Evolutionary conservation across 495 filamentous ascomycete genomes (phyloP), one percentile per base, ranked within the genome.

Genomic region (Hypoxylon intermedium): DNA sequence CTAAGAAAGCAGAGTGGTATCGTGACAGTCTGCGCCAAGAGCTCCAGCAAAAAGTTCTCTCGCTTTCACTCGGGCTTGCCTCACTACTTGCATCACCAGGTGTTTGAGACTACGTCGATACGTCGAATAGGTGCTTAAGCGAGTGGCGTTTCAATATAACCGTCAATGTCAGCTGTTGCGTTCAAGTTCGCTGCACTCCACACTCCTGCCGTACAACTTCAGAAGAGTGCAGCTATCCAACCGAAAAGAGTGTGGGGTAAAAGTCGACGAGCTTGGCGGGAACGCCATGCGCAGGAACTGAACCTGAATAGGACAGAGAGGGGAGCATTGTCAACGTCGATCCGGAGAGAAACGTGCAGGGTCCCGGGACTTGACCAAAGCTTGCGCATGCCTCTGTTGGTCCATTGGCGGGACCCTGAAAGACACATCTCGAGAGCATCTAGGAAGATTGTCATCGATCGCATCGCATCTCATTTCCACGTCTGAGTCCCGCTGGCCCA

Each of bases 91-190:
- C 57, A 71, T 62, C 43, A 55, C 58, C 58, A 34, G 51, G 48
- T 53, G 37, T 44, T 40, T 51, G 48, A n/a, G 52, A 30, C 47
- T 40, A 67, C 64, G 48, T 68, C 33, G 60, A 44, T 30, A 63
- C 44, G 62, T 56, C 45, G 63, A 45, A 66, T 62, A 62, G 60
- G 51, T 54, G 59, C 66, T 69, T 69, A 71, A 71, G 68, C 68
- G 68, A 71, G 60, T 60, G 66, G 67, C 63, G 60, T 60, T 68
- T 59, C 59, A 64, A 64, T 70, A 68, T 70, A 70, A 65, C 57
- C 66, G 9, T 57, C 45, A 53, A 55, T 63, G 67, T 70, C 67
- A 70, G 64, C 44, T 68, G 67, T 63, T 61, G 53, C 50, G 37
- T 46, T 53, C 46, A 40, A 64, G 54, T 36, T 59, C 56, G 64